These are phyloP conservation scores for Sparassis latifolia DNA, from an alignment of 1,284 basidiomycete species.

Conservation along the genomic window DNA sequence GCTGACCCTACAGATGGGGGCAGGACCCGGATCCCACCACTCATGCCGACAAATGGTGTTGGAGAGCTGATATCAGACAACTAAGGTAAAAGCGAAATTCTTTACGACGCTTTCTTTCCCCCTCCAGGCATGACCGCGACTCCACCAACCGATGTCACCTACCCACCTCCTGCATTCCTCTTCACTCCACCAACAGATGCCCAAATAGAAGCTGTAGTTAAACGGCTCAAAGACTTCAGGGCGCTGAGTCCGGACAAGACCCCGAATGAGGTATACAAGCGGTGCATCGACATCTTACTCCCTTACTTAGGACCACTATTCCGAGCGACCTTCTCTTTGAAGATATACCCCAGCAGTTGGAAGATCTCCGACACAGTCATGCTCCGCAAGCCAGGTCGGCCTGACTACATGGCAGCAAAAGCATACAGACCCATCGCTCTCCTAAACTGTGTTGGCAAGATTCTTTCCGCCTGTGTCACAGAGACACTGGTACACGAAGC, in stretches of 20 bases:
- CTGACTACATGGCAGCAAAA: constrained; percentile 28
- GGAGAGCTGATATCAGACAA: constrained; percentile 12
- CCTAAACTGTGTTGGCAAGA: constrained; percentile 29
- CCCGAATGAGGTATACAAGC: constrained; percentile 29
- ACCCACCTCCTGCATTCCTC: constrained; percentile 19
- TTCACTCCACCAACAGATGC: constrained; percentile 14
- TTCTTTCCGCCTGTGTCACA: constrained; percentile 22
- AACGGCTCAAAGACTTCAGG: constrained; percentile 24
- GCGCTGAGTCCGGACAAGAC: constrained; percentile 29
- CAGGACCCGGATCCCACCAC: constrained; percentile 23
- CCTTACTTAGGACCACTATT: constrained; percentile 24
- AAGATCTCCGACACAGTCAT: constrained; percentile 26
- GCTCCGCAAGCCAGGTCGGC: constrained; percentile 31
- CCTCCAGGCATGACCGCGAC: constrained; percentile 8
- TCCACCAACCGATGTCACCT: constrained; percentile 7
- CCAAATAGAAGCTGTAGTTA: constrained; percentile 14
- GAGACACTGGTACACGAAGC: constrained; percentile 16
- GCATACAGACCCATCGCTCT: constrained; percentile 37
- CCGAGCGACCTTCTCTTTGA: constrained; percentile 19
- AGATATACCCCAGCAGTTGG: constrained; percentile 28
- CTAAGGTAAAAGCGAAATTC: constrained; percentile 20
- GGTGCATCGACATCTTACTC: constrained; percentile 20
- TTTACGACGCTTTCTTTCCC: constrained; percentile 29
- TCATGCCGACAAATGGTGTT: constrained; percentile 12
- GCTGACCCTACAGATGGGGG: constrained; percentile 24